Conservation (phyloP, 495 filamentous ascomycete genomes). For the Aspergillus homomorphus region DNA sequence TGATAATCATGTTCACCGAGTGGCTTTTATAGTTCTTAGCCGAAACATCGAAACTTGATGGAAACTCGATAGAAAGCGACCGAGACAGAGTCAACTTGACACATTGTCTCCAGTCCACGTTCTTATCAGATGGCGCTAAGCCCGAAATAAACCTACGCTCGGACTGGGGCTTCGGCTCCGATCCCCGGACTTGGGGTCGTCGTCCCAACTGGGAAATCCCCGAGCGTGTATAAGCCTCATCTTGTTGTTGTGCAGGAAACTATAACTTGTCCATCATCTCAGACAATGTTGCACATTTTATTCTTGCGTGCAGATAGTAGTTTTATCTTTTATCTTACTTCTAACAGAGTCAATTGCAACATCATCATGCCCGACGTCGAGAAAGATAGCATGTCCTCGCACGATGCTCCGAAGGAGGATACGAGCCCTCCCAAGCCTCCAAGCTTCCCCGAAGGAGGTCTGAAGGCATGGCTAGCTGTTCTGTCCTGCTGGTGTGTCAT, state of each 20-base stretch:
- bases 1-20: too few relatives aligned
- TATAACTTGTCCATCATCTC: not conserved
- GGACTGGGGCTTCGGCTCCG: not conserved
- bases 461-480: conserved; percentile 56
- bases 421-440: not conserved
- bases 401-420: not conserved
- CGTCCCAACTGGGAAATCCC: not conserved
- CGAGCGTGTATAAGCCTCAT: too few relatives aligned
- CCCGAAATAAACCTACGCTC: not conserved
- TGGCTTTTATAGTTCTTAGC: too few relatives aligned
- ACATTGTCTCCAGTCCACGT: not conserved
- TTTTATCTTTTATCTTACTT: not conserved
- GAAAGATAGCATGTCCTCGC: not conserved
- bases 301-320: too few relatives aligned
- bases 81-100: not conserved
- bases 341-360: not conserved
- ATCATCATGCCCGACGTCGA: not conserved
- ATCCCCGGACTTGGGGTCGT: not conserved
- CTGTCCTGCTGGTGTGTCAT: conserved; percentile 55
- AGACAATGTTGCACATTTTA: too few relatives aligned
- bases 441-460: conserved; percentile 49
- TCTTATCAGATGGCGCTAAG: not conserved
- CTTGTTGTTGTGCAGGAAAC: too few relatives aligned
- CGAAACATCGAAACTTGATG: too few relatives aligned
- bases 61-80: too few relatives aligned